Conservation (phyloP, 2,329 filamentous ascomycete genomes). For the Pyrenophora seminiperda region DNA sequence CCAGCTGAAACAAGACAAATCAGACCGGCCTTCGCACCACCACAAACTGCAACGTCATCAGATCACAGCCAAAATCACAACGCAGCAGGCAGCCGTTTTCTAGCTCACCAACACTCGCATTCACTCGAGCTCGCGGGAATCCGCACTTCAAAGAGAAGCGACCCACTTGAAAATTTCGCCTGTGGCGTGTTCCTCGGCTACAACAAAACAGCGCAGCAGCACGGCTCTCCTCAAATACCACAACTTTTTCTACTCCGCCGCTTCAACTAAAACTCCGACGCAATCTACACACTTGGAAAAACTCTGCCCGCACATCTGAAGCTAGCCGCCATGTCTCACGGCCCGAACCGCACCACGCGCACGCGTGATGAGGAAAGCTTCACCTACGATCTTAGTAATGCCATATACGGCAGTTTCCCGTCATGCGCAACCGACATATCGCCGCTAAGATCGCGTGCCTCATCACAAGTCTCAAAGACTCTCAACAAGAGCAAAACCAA, state of each 20-base stretch:
- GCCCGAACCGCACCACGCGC: slow-evolving; percentile 14
- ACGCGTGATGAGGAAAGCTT: slow-evolving; percentile 25
- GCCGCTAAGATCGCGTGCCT: slow-evolving; percentile 15
- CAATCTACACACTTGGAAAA: background rate
- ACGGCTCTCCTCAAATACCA: slow-evolving; percentile 5
- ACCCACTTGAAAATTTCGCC: slow-evolving; percentile 25
- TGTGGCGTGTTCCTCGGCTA: slow-evolving; percentile 17
- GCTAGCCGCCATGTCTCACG: slow-evolving; percentile 17
- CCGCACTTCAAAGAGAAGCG: slow-evolving; percentile 2
- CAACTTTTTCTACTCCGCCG: background rate
- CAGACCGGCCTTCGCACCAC: slow-evolving; percentile 24
- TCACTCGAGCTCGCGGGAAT: slow-evolving; percentile 4
- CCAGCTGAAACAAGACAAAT: slow-evolving; percentile 20
- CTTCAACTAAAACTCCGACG: no score
- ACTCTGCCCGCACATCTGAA: background rate
- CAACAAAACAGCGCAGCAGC: background rate
- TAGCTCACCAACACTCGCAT: background rate
- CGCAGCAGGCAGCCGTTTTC: slow-evolving; percentile 36
- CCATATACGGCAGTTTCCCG: slow-evolving; percentile 24
- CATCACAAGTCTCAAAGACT: slow-evolving; percentile 15
- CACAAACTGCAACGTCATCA: slow-evolving; percentile 34
- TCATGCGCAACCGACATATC: slow-evolving; percentile 23
- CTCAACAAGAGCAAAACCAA: slow-evolving; percentile 12
- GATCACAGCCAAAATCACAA: slow-evolving; percentile 26
- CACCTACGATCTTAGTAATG: slow-evolving; percentile 22